Percentiles rank a stretch among this genome's conserved stretches.
Evolutionary conservation across 371 early-diverging fungal species (phyloP).

Genomic region (Coemansia linderi): DNA sequence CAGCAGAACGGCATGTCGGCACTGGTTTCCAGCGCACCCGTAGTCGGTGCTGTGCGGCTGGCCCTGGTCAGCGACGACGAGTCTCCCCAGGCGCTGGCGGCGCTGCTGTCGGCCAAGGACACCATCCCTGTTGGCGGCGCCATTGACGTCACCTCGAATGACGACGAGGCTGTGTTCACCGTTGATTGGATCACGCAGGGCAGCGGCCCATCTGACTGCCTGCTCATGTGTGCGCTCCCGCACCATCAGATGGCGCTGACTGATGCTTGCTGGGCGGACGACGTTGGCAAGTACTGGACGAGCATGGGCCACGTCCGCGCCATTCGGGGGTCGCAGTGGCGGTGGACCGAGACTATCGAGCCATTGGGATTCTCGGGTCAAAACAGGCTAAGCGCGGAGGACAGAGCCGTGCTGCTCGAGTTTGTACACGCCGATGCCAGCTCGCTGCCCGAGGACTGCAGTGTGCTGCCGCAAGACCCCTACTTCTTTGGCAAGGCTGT

Average conservation of each 20-base stretch:
- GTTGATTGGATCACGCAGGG: conserved; percentile 26
- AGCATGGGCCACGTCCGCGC: conserved; percentile 72
- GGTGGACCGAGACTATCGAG: conserved; percentile 54
- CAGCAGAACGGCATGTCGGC: conserved; percentile 16
- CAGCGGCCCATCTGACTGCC: background rate
- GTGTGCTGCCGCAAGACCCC: conserved; percentile 55
- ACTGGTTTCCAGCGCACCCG: conserved; percentile 2
- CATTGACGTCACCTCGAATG: background rate
- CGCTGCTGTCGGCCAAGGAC: conserved; percentile 18
- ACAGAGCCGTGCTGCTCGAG: conserved; percentile 46
- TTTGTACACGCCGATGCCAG: conserved; percentile 54
- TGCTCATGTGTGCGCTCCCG: conserved; percentile 42
- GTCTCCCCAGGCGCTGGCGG: conserved; percentile 40
- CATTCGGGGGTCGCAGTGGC: conserved; percentile 62
- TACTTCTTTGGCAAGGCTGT: conserved; percentile 77
- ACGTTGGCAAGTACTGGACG: conserved; percentile 53
- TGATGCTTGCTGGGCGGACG: conserved; percentile 17
- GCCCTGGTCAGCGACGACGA: conserved; percentile 27
- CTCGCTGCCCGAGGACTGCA: conserved; percentile 27
- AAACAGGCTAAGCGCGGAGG: conserved; percentile 32
- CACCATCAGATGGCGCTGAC: conserved; percentile 49
- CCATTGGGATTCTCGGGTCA: conserved; percentile 39
- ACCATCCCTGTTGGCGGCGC: conserved; percentile 42
- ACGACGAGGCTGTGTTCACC: conserved; percentile 37
- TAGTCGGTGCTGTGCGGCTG: conserved; percentile 34